Base-by-base conservation (phyloP, 768 basidiomycete species). In the Terana coerulea region DNA sequence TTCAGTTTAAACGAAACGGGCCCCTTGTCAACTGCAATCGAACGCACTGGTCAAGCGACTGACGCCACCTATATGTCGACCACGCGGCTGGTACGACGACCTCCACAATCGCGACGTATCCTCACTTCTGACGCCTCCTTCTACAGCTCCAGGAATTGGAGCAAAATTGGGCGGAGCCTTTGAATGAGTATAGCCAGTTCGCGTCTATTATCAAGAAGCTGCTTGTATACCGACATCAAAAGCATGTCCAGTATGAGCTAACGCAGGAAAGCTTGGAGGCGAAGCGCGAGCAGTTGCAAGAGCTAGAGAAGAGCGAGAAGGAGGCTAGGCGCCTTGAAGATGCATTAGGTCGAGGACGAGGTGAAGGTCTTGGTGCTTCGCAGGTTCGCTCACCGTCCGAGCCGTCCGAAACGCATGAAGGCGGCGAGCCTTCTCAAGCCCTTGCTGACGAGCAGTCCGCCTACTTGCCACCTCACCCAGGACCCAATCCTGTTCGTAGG, bases 201-300 rank as follows among this genome's bases (percentile, higher is more conserved):
- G 91, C 90, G 11, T 74, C 78, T 17, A 95, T 98, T 63, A 98
- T 99, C 72, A 95, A 92, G 77, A 89, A 89, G 63, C 73, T 98
- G 29, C 83, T 99, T 41, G 83, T 84, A 0, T 99, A 95, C 70
- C 89, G 97, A 36, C 95, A 98, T 65, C 93, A 95, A 71, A 98
- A 98, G 70, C 94, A 99, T 56, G 88, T 94, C 7, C 97, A 99
- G 66, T 95, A 87, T 62, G 97, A 99, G 70, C 89, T 97, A 80
- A 95, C 97, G 3, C 90, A 95, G 67, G 95, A 98, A 64, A 75
- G 77, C 22, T 74, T 99, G 11, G 94, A 94, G 58, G 72, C 74
- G 12, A 95, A 92, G 68, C 84, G 84, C 50, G 91, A 90, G 61
- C 77, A 84, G 59, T 72, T 99, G 47, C 91, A 87, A 47, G 90